phyloP scores from a whole-genome alignment of 2,329 filamentous ascomycete genomes.

The Neofusicoccum parvum region DNA sequence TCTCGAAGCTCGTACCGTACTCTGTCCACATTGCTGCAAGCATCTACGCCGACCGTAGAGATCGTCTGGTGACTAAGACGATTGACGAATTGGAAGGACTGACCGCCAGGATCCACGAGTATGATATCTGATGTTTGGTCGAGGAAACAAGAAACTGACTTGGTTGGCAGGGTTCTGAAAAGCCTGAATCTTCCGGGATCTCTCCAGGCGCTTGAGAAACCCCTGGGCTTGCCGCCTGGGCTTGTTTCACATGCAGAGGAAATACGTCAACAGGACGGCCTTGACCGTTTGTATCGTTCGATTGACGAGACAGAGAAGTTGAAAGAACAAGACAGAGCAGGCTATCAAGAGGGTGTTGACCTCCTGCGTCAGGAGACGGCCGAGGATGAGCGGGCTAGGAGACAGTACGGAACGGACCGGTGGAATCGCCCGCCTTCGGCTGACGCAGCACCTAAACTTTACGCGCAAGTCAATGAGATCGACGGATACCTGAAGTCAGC shows the following conservation, averaged over 20 bases:
- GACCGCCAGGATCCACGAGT: constrained; percentile 76
- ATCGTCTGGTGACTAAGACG: constrained; percentile 85
- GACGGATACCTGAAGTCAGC: constrained; percentile 82
- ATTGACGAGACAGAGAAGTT: constrained; percentile 90
- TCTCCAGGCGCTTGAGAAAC: constrained; percentile 91
- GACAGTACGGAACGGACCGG: constrained; percentile 81
- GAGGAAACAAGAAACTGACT: constrained; percentile 6
- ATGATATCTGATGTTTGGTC: constrained; percentile 29
- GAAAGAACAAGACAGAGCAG: constrained; percentile 73
- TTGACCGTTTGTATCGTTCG: constrained; percentile 74
- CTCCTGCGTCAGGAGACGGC: constrained; percentile 77
- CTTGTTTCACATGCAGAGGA: constrained; percentile 91
- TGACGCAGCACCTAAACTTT: constrained; percentile 71
- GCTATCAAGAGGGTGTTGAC: constrained; percentile 82
- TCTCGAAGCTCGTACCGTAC: constrained; percentile 90
- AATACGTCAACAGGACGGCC: constrained; percentile 84
- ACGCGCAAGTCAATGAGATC: constrained; percentile 74
- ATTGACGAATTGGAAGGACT: constrained; percentile 81
- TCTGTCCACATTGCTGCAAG: constrained; percentile 93
- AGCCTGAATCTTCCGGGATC: constrained; percentile 89
- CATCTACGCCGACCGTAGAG: constrained; percentile 89
- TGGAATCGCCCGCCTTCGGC: constrained; percentile 75
- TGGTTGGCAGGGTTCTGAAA: constrained; percentile 60
- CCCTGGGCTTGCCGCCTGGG: constrained; percentile 82
- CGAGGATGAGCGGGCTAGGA: constrained; percentile 75